phyloP scores from a whole-genome alignment of 2,329 filamentous ascomycete genomes.

The Huntiella omanensis region DNA sequence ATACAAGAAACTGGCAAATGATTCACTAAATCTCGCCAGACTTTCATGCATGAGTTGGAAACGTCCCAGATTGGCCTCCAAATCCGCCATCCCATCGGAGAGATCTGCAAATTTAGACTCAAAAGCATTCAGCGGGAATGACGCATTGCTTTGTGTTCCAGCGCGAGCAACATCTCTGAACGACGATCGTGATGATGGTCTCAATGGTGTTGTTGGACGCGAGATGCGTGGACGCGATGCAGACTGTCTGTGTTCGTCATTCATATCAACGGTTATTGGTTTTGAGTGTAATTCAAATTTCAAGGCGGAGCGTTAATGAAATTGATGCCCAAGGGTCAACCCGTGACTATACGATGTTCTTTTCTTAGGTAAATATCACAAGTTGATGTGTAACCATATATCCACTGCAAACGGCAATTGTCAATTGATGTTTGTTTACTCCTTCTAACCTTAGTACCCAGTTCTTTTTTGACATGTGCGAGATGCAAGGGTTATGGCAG shows the following conservation, averaged over 20 bases:
- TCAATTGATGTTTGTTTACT: too few relatives aligned
- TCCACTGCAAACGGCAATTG: too few relatives aligned
- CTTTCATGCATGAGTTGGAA: slow-evolving; percentile 95
- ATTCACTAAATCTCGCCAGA: slow-evolving; percentile 80
- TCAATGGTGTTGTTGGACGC: slow-evolving; percentile 78
- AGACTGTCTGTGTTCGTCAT: slow-evolving; percentile 22
- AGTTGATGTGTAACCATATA: too few relatives aligned
- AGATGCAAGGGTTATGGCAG: too few relatives aligned
- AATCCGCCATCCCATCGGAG: slow-evolving; percentile 80
- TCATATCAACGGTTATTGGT: not conserved
- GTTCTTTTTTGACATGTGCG: too few relatives aligned
- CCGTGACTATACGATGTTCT: too few relatives aligned
- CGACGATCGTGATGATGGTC: slow-evolving; percentile 75
- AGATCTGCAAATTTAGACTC: slow-evolving; percentile 88
- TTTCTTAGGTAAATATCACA: too few relatives aligned
- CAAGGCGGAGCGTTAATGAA: too few relatives aligned
- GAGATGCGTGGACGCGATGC: slow-evolving; percentile 46
- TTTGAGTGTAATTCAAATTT: too few relatives aligned
- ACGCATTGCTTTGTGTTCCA: slow-evolving; percentile 29
- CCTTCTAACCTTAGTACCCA: too few relatives aligned
- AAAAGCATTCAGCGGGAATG: slow-evolving; percentile 59
- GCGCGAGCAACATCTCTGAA: slow-evolving; percentile 56
- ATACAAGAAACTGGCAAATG: slow-evolving; percentile 87
- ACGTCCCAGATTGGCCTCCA: slow-evolving; percentile 95
- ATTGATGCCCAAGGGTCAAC: too few relatives aligned